phyloP scores from a whole-genome alignment of 768 basidiomycete species.

The Infundibulicybe gibba region DNA sequence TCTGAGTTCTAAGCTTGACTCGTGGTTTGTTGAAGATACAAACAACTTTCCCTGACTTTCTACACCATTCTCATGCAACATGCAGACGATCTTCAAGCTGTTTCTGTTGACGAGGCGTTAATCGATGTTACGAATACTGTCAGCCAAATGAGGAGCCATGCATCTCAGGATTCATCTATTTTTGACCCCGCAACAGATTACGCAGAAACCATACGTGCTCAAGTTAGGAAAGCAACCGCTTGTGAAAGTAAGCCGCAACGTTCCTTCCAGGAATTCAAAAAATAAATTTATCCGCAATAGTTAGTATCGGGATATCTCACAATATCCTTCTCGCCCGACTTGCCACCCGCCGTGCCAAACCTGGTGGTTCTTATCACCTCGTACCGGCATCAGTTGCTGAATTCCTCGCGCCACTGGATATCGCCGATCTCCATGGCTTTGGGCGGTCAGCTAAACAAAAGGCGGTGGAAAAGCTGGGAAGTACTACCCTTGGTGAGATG shows the following conservation, averaged over 20 bases:
- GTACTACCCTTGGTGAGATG: constrained; percentile 66
- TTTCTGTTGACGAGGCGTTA: constrained; percentile 94
- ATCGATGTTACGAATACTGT: constrained; percentile 79
- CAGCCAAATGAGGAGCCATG: constrained; percentile 29
- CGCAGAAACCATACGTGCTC: constrained; percentile 76
- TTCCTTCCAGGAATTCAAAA: background rate
- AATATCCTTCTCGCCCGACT: constrained; percentile 93
- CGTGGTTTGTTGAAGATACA: constrained; percentile 55
- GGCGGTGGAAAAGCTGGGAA: constrained; percentile 75
- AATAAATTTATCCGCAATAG: constrained; percentile 30
- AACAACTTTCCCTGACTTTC: constrained; percentile 78
- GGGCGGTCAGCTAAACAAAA: constrained; percentile 75
- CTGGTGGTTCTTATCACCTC: constrained; percentile 83
- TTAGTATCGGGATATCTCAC: constrained; percentile 88
- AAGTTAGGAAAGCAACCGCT: constrained; percentile 73
- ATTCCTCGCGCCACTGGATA: constrained; percentile 64
- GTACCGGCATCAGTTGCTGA: constrained; percentile 42
- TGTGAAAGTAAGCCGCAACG: constrained; percentile 67
- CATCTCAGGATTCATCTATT: constrained; percentile 16
- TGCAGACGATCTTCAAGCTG: constrained; percentile 91
- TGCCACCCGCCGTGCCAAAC: constrained; percentile 89
- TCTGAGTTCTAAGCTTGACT: background rate
- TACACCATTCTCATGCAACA: constrained; percentile 90
- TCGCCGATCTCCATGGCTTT: constrained; percentile 85
- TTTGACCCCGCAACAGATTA: constrained; percentile 70